phyloP scores from a whole-genome alignment of 306 rosid species.

The Pueraria montana region DNA sequence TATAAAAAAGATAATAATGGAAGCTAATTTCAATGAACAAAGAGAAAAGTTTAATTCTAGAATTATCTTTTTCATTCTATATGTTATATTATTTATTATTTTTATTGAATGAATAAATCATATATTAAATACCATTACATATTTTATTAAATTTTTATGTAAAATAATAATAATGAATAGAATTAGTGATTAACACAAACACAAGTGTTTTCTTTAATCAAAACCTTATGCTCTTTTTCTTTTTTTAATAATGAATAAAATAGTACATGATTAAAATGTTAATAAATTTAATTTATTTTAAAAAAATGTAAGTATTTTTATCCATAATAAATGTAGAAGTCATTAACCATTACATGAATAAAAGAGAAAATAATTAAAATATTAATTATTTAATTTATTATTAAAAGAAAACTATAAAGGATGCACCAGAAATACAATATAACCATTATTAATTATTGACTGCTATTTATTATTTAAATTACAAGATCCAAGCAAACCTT shows the following conservation, averaged over 20 bases:
- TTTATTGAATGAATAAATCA: neutral
- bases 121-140: neutral
- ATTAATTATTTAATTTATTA: too few relatives aligned
- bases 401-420: too few relatives aligned
- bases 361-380: too few relatives aligned
- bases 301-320: too few relatives aligned
- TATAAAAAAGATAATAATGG: neutral
- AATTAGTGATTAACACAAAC: neutral
- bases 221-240: neutral
- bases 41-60: neutral
- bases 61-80: neutral
- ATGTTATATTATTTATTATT: neutral
- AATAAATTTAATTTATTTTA: neutral
- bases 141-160: neutral
- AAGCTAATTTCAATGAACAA: neutral
- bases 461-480: constrained; percentile 14
- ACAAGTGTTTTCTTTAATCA: neutral
- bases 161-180: neutral
- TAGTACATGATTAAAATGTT: neutral
- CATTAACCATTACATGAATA: too few relatives aligned
- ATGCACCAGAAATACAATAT: too few relatives aligned
- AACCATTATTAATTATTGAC: neutral
- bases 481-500: constrained; percentile 36
- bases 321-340: too few relatives aligned
- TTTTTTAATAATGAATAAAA: neutral